Evolutionary conservation across 108 stramenopile species (phyloP), one percentile per base, ranked within the genome.

Genomic region (Cyclotella sp.): DNA sequence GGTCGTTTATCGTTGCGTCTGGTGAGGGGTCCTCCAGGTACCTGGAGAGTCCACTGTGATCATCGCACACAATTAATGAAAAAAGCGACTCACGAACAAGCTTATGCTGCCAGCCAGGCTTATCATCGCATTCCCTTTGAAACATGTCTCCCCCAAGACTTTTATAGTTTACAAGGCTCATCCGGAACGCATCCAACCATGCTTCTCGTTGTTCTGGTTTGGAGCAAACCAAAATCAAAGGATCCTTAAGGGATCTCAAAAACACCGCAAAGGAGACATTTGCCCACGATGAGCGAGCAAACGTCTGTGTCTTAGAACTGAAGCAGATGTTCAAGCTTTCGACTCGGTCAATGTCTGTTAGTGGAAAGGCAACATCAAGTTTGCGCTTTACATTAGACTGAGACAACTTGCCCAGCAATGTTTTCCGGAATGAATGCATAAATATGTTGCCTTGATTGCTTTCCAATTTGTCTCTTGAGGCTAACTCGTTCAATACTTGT

Each of bases 171-270:
- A 82, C 46, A 29, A 60, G 46, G 54, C 81, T 75, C 1, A 60
- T 46, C 15, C 58, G 18, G 42, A 82, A 82, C 9, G 81, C 81
- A 59, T 82, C 74, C 12, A 82, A 46, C 81, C 81, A 82, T 21
- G 81, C 81, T 3, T 27, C 46, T 19, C 65, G 44, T 63, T 82
- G 81, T 26, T 75, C 70, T n/a, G 81, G 63, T 49, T 82, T 82
- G 42, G 81, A 82, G 47, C 81, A 82, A n/a, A 82, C 64, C 28
- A 82, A 0, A 22, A 82, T 71, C 41, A 82, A 19, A 41, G 81
- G 81, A 1, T 67, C 29, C 8, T 59, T 53, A 52, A 43, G 49
- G 14, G 43, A 62, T 69, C 70, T 47, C 14, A 75, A 39, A 64
- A 66, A 70, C 24, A 82, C 63, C 9, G 81, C 70, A 60, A 82